Conservation (phyloP, 139 green algal species). For the Tetradesmus lagerheimii region DNA sequence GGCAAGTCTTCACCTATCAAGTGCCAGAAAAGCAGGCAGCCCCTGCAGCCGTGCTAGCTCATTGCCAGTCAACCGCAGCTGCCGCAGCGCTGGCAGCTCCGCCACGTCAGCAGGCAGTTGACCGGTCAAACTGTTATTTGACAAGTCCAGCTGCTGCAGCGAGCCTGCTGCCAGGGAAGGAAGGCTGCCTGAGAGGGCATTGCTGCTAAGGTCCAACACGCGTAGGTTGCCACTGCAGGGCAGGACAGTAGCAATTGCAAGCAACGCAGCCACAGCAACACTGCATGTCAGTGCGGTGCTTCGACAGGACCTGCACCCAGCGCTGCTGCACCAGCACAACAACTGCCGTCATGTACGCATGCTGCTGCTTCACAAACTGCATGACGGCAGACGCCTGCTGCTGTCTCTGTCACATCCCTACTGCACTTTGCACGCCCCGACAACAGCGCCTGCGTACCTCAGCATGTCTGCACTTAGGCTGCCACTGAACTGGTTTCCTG, state of each 20-base stretch:
- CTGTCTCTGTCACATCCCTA: not conserved
- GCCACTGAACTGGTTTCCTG: constrained; percentile 29
- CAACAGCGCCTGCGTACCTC: not conserved
- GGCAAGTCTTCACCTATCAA: constrained; percentile 32
- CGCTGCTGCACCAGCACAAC: too few relatives aligned
- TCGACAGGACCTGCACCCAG: too few relatives aligned
- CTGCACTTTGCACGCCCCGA: not conserved
- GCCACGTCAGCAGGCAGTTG: not conserved
- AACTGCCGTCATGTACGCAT: too few relatives aligned
- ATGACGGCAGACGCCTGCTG: not conserved
- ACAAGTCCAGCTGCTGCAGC: not conserved
- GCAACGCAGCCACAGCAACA: not conserved
- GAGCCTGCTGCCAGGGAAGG: not conserved
- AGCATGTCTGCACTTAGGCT: not conserved
- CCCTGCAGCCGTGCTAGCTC: not conserved
- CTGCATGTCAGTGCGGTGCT: too few relatives aligned
- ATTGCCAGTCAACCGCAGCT: constrained; percentile 21
- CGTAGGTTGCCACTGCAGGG: constrained; percentile 21
- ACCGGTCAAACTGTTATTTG: constrained; percentile 30
- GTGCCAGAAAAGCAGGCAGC: not conserved
- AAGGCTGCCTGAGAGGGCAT: constrained; percentile 40
- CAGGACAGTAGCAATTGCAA: not conserved
- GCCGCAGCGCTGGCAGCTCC: not conserved
- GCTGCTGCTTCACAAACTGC: not conserved
- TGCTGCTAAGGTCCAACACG: constrained; percentile 45